phyloP scores from a whole-genome alignment of 148 eudicot genomes.

The Hydrangea macrophylla region DNA sequence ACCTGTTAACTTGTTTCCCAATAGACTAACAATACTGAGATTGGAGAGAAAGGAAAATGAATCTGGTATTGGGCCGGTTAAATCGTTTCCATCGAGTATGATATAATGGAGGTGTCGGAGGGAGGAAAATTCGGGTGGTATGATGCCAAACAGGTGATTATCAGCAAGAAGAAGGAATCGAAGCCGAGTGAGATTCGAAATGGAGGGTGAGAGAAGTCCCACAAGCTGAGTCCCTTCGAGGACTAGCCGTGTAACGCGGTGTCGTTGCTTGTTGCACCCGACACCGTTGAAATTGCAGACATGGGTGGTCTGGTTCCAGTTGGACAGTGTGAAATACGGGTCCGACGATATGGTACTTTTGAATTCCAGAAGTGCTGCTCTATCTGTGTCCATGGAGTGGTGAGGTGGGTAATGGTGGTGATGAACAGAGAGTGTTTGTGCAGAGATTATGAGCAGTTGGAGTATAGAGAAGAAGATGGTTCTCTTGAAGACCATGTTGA shows the following conservation, averaged over 20 bases:
- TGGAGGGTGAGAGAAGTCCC: slow-evolving; percentile 29
- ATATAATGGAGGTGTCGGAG: slow-evolving; percentile 22
- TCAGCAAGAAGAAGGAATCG: slow-evolving; percentile 16
- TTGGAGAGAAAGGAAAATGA: slow-evolving; percentile 7
- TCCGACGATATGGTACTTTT: slow-evolving; percentile 17
- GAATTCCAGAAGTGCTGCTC: slow-evolving; percentile 33
- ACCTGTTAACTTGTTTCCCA: slow-evolving; percentile 24
- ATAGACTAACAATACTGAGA: slow-evolving; percentile 14
- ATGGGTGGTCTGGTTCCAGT: slow-evolving; percentile 31
- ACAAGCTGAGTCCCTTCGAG: slow-evolving; percentile 18
- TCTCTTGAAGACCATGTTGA: slow-evolving; percentile 17
- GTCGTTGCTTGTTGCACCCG: slow-evolving; percentile 14
- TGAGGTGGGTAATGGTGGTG: slow-evolving; percentile 2
- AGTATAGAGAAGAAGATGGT: slow-evolving; percentile 11
- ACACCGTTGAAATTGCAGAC: slow-evolving; percentile 38
- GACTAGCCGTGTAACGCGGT: slow-evolving; percentile 21
- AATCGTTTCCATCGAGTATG: slow-evolving; percentile 21
- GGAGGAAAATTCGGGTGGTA: slow-evolving; percentile 21
- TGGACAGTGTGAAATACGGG: slow-evolving; percentile 23
- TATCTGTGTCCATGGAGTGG: slow-evolving; percentile 30
- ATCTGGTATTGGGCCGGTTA: slow-evolving; percentile 33
- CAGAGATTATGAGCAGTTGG: not conserved
- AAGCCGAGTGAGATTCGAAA: slow-evolving; percentile 33
- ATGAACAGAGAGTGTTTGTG: slow-evolving; percentile 7
- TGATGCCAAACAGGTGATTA: slow-evolving; percentile 24